Conservation (phyloP, 2,329 filamentous ascomycete species). For the Fusarium albidum region DNA sequence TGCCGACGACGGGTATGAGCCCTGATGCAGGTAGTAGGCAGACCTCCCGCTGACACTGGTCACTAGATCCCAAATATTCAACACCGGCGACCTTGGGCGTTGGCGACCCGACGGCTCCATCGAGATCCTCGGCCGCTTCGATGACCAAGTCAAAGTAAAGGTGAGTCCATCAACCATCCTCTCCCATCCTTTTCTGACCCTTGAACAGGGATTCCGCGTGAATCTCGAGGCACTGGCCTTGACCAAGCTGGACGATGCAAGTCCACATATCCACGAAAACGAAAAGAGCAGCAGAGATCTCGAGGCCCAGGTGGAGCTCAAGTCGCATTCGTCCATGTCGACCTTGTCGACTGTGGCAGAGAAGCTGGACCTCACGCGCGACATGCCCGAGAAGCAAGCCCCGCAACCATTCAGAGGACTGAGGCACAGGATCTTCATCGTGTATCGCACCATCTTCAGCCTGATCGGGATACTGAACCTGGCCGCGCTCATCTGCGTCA, state of each 20-base stretch:
- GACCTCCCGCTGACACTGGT: slow-evolving; percentile 4
- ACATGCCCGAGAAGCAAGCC: slow-evolving; percentile 52
- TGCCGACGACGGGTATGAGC: slow-evolving; percentile 56
- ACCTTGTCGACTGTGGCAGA: slow-evolving; percentile 39
- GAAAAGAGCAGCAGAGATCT: neutral
- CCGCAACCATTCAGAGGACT: slow-evolving; percentile 50
- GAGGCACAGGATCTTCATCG: slow-evolving; percentile 56
- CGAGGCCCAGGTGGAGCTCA: slow-evolving; percentile 37
- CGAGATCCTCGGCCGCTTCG: slow-evolving; percentile 63
- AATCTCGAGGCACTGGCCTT: slow-evolving; percentile 54
- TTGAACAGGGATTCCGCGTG: slow-evolving; percentile 61
- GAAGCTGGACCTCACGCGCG: slow-evolving; percentile 42
- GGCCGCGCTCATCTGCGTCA: slow-evolving; percentile 54
- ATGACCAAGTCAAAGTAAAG: slow-evolving; percentile 70
- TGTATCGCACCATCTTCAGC: slow-evolving; percentile 66
- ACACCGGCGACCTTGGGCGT: slow-evolving; percentile 66
- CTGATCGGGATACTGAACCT: slow-evolving; percentile 60
- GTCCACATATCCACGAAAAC: slow-evolving; percentile 9
- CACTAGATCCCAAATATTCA: slow-evolving; percentile 61
- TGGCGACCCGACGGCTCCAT: slow-evolving; percentile 63
- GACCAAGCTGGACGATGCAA: slow-evolving; percentile 8
- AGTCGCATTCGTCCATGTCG: slow-evolving; percentile 43
- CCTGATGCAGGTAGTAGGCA: neutral
- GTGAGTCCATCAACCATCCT: slow-evolving; percentile 38
- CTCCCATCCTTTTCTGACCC: slow-evolving; percentile 4